A percentile compares a stretch with the other conserved stretches of the same genome.
These are phyloP conservation scores for Talaromyces rugulosus DNA, from an alignment of 2,329 filamentous ascomycete species.

Conservation along the genomic window DNA sequence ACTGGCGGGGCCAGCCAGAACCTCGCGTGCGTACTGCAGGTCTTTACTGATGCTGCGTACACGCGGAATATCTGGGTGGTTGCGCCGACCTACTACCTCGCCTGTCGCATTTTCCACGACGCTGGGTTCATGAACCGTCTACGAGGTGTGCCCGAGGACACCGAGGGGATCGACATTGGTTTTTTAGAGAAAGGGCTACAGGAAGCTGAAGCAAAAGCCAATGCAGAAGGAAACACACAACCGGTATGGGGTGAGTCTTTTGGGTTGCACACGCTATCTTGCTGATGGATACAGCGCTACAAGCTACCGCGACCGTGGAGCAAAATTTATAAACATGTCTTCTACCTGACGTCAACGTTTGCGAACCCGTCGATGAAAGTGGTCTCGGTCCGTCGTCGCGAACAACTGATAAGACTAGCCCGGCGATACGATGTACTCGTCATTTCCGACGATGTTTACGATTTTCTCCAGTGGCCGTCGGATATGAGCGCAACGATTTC, in stretches of 20 bases:
- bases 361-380: constrained; percentile 83
- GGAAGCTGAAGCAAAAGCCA: constrained; percentile 46
- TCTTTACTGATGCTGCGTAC: constrained; percentile 72
- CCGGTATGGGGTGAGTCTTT: constrained; percentile 33
- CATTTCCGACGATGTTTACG: constrained; percentile 89
- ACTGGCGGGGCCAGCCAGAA: constrained; percentile 84
- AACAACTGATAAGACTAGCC: constrained; percentile 69
- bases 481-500: constrained; percentile 17
- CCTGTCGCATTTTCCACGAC: constrained; percentile 80
- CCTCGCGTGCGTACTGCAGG: constrained; percentile 69
- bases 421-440: constrained; percentile 76
- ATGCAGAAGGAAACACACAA: constrained; percentile 32
- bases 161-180: constrained; percentile 68
- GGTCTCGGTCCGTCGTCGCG: constrained; percentile 66
- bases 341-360: constrained; percentile 86
- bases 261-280: not conserved
- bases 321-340: constrained; percentile 80
- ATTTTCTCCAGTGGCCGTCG: constrained; percentile 76
- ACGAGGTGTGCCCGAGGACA: constrained; percentile 69
- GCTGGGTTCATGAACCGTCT: constrained; percentile 66
- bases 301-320: constrained; percentile 59
- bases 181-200: constrained; percentile 51
- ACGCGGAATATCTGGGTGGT: constrained; percentile 77
- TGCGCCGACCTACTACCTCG: constrained; percentile 79
- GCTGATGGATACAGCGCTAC: constrained; percentile 22